Base-by-base conservation (phyloP, 148 eudicot genomes). In the Silene latifolia region DNA sequence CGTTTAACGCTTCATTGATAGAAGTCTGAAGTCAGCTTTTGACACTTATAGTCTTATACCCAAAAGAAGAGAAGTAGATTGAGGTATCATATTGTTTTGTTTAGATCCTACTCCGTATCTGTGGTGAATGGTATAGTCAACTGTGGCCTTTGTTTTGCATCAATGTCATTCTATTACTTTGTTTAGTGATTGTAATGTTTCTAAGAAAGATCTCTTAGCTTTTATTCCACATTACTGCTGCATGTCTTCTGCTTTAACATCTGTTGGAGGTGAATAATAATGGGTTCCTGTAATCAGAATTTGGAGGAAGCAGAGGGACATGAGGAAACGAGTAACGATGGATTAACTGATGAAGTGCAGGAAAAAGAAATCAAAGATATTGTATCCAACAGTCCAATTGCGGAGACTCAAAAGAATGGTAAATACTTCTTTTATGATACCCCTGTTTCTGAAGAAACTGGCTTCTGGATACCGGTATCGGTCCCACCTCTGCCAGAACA, bases 381-480 rank as follows among this genome's bases (percentile, higher is more conserved):
- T 56, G 67, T 42, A 46, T 18, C 35, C 11, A 72, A 75, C 14
- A 73, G 58, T 23, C 14, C 80, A n/a, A 68, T 56, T 60, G 57
- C 77, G 53, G 79, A 67, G 71, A 27, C 35, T 67, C 58, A 76
- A 47, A 78, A 78, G 69, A 75, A 44, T 11, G 80, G 82, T 8
- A 84, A 82, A 58, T 78, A 80, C 63, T 86, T 88, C 75, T 77
- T 73, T 47, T 88, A 88, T 69, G 91, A 86, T 61, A 51, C 83
- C 54, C 91, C 91, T 11, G 78, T 84, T 74, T 82, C 87, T 60
- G 91, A 88, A 77, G 91, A 86, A 78, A 88, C 91, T 25, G 91
- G 91, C 27, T 82, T 84, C 47, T 88, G 91, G 91, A 88, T 88
- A 74, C 91, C 91, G 4, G 91, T 88, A 47, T 88, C 91, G 2